Evolutionary conservation across 345 rosid genomes (phyloP).

Genomic region (Diplotaxis tenuifolia): DNA sequence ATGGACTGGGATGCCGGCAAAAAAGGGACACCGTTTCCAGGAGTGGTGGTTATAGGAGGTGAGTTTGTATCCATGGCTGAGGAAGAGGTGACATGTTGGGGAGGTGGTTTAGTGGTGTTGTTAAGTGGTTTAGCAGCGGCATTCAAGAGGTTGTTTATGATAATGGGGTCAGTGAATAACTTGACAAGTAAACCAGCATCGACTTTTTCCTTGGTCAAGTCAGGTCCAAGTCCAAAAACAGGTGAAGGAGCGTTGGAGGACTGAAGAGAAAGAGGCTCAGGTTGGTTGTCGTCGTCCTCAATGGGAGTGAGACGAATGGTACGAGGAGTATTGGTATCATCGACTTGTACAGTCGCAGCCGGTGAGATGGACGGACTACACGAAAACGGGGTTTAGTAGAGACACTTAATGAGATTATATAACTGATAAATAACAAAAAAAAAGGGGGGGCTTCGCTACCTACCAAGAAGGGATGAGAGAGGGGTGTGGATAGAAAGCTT

Average conservation of each 20-base stretch:
- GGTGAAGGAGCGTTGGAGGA: conserved; percentile 11
- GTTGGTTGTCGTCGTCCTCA: conserved; percentile 37
- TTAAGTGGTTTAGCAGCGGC: background rate
- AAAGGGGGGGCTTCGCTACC: no score
- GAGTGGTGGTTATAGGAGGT: no score
- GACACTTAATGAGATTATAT: background rate
- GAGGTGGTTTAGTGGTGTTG: background rate
- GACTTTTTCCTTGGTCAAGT: no score
- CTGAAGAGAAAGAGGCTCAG: conserved; percentile 1
- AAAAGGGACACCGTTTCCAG: conserved; percentile 12
- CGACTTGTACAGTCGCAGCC: conserved; percentile 23
- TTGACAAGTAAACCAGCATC: conserved; percentile 52
- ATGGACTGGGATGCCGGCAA: conserved; percentile 16
- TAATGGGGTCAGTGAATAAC: conserved; percentile 50
- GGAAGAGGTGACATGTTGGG: conserved; percentile 16
- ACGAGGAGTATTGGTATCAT: conserved; percentile 50
- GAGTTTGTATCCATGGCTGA: conserved; percentile 6
- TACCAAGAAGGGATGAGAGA: conserved; percentile 39
- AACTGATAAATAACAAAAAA: no score
- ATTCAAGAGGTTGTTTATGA: conserved; percentile 39
- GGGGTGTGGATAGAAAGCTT: conserved; percentile 49
- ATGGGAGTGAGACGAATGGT: conserved; percentile 44
- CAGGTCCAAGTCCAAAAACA: conserved; percentile 25
- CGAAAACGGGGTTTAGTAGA: background rate
- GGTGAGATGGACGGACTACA: conserved; percentile 52